A percentile compares a stretch with the other conserved stretches of the same genome.
phyloP scores from a whole-genome alignment of 495 filamentous ascomycete species.

The Apiosordaria backusii region DNA sequence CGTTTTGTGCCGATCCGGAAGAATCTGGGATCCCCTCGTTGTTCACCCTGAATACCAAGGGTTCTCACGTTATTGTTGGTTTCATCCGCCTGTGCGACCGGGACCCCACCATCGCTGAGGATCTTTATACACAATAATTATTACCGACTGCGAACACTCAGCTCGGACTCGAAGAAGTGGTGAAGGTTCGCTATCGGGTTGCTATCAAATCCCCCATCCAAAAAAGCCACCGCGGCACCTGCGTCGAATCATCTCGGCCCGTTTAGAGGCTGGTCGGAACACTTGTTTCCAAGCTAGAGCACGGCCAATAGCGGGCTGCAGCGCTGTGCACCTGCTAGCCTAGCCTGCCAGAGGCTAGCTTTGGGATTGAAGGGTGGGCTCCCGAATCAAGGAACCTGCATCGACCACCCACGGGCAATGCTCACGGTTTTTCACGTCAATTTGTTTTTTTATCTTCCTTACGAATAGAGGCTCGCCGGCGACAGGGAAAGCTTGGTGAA shows the following conservation, averaged over 20 bases:
- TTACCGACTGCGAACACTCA: no score
- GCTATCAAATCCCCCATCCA: not conserved
- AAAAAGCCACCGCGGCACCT: slow-evolving; percentile 4
- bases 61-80: not conserved
- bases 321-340: slow-evolving; percentile 15
- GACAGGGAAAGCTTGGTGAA: slow-evolving; percentile 16
- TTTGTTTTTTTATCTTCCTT: slow-evolving; percentile 16
- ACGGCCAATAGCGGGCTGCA: slow-evolving; percentile 23
- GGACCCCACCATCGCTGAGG: not conserved
- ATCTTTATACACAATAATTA: not conserved
- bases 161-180: not conserved
- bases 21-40: slow-evolving; percentile 7
- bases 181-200: not conserved
- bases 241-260: slow-evolving; percentile 22
- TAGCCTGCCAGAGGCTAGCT: not conserved
- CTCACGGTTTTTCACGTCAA: slow-evolving; percentile 14
- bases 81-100: not conserved
- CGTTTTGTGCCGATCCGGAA: slow-evolving; percentile 9
- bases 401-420: slow-evolving; percentile 9
- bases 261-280: slow-evolving; percentile 18
- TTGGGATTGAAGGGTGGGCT: not conserved
- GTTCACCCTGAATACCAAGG: not conserved
- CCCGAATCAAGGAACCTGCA: slow-evolving; percentile 14
- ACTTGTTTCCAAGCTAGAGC: slow-evolving; percentile 22
- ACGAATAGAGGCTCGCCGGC: slow-evolving; percentile 9